Evolutionary conservation across 2,329 filamentous ascomycete species (phyloP), one percentile per base, ranked within the genome.

Genomic region (Drechslerella dactyloides): DNA sequence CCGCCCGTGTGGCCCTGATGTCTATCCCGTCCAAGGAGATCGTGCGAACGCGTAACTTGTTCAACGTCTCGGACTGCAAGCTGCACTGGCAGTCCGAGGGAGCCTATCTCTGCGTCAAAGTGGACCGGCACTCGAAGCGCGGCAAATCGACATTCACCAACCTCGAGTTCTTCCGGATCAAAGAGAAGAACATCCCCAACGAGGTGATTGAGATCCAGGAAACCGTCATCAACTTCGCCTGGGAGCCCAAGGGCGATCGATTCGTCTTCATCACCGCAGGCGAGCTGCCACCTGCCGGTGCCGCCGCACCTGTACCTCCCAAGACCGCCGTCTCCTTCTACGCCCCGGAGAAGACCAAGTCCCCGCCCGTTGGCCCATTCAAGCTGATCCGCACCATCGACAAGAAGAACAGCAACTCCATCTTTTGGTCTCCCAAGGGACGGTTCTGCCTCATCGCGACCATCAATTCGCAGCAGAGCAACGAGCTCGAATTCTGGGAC

Each of bases 321-420:
- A 99, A 99, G 85, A 97, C 94, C 0, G 85, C 92, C 0, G 93
- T 97, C 19, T 86, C 91, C 35, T 99, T 99, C 86, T 99, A 96
- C 84, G 93, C 91, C 77, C 93, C 94, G 0, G 94, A 99, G 81
- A 97, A 96, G 84, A 83, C 86, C 78, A 99, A 97, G 86, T 91
- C 85, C 64, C 81, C 85, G 27, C 66, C 66, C n/a, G 84, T 90
- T 35, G 94, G 94, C 74, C 97, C 96, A 84, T 99, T 97, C 86
- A 96, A 93, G 84, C 91, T 96, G 79, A 88, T 97, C 76, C 88
- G 92, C 74, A 97, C 93, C 7, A 84, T 96, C 63, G 94, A 99
- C 78, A 97, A 97, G 87, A 97, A 97, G 87, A 97, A 96, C 82
- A 96, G 90, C 86, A 99, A 99, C 79, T 93, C 91, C 75, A 99